Evolutionary conservation across 1,284 basidiomycete genomes (phyloP).

Genomic region (Ustilago hordei): DNA sequence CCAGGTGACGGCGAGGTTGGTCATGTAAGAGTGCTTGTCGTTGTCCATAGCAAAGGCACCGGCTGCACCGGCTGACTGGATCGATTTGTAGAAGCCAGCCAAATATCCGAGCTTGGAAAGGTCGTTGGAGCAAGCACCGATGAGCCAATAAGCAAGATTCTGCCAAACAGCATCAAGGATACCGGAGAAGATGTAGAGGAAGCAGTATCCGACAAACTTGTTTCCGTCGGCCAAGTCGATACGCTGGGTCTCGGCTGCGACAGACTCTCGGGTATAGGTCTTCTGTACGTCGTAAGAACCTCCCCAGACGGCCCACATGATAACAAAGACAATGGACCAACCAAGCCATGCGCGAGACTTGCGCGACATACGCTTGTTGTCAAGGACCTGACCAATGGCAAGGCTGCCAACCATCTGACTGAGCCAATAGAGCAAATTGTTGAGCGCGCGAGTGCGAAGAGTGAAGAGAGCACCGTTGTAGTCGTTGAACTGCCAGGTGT

Average conservation of each 20-base stretch:
- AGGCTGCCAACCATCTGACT: conserved; percentile 67
- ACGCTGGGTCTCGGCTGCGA: conserved; percentile 20
- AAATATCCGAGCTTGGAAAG: conserved; percentile 59
- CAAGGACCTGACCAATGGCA: conserved; percentile 56
- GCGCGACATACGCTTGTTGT: conserved; percentile 51
- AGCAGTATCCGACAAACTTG: conserved; percentile 52
- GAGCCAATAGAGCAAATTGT: conserved; percentile 70
- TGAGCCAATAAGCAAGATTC: conserved; percentile 55
- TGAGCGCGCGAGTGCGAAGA: conserved; percentile 70
- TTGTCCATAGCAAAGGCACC: conserved; percentile 58
- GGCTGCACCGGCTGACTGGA: conserved; percentile 61
- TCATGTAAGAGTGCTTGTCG: conserved; percentile 57
- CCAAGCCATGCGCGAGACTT: conserved; percentile 56
- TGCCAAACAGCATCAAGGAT: conserved; percentile 57
- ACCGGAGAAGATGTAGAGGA: conserved; percentile 64
- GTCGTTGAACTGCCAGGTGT: conserved; percentile 65
- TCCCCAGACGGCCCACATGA: conserved; percentile 65
- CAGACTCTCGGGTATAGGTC: conserved; percentile 50
- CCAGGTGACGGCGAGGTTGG: conserved; percentile 61
- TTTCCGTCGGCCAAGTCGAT: conserved; percentile 45
- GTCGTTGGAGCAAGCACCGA: conserved; percentile 62
- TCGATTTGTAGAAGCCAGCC: conserved; percentile 62
- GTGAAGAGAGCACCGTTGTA: conserved; percentile 56
- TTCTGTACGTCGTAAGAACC: conserved; percentile 59
- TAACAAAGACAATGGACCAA: conserved; percentile 53